phyloP scores from a whole-genome alignment of 1,284 basidiomycete genomes.

The Phaffia rhodozyma region DNA sequence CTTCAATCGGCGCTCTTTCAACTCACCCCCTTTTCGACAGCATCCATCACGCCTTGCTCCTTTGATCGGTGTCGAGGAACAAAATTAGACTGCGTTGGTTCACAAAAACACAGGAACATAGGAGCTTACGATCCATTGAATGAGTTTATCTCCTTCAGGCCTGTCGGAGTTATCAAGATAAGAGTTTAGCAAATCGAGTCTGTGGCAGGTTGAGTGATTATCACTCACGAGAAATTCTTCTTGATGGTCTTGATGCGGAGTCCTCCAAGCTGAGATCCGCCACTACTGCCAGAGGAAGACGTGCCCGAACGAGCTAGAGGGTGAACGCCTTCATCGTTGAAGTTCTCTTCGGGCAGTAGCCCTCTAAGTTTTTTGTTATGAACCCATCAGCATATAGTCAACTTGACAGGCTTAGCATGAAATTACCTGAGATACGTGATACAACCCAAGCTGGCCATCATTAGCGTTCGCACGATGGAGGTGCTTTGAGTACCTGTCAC shows the following conservation, averaged over 20 bases:
- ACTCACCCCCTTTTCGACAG: conserved; percentile 16
- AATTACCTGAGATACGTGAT: conserved; percentile 18
- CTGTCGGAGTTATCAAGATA: background rate
- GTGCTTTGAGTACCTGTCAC: conserved; percentile 7
- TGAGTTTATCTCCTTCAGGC: conserved; percentile 14
- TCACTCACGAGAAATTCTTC: conserved; percentile 12
- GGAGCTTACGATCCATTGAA: conserved; percentile 12
- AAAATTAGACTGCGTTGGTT: background rate
- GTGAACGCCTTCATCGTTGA: conserved; percentile 11
- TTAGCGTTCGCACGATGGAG: conserved; percentile 15
- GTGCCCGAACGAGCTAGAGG: background rate
- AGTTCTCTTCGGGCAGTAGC: conserved; percentile 20
- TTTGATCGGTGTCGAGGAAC: background rate
- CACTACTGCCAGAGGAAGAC: background rate
- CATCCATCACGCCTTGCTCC: conserved; percentile 18
- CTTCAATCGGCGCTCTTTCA: too few relatives aligned
- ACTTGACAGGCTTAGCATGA: background rate
- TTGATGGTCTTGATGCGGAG: conserved; percentile 18
- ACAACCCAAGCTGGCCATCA: conserved; percentile 18
- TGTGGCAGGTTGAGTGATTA: too few relatives aligned
- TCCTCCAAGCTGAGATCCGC: background rate
- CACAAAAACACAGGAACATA: background rate
- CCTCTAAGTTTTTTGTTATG: conserved; percentile 3
- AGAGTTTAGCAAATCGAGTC: background rate
- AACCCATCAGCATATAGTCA: background rate